Conservation (phyloP, 2,329 filamentous ascomycete species). For the Myriosclerotinia curreyana region DNA sequence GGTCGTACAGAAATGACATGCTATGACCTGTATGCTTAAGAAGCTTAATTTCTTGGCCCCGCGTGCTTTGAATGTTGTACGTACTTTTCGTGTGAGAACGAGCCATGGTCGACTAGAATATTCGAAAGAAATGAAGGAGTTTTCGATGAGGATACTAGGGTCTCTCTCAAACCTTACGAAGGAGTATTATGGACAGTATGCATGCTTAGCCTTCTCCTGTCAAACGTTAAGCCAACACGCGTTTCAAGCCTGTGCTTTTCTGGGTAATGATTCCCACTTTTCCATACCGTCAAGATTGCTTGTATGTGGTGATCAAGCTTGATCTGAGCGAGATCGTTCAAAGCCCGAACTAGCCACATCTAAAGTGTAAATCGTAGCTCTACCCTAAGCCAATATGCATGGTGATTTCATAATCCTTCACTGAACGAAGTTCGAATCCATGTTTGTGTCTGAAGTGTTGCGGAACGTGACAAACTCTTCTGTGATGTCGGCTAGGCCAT, state of each 20-base stretch:
- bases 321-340: background rate
- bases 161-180: constrained; percentile 17
- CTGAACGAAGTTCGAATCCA: background rate
- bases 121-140: constrained; percentile 20
- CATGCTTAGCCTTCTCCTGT: constrained; percentile 21
- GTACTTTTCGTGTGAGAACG: constrained; percentile 6
- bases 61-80: background rate
- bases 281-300: background rate
- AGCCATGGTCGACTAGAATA: background rate
- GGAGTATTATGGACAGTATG: constrained; percentile 15
- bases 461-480: background rate
- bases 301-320: background rate
- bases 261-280: constrained; percentile 1
- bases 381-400: constrained; percentile 3
- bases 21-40: background rate
- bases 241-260: constrained; percentile 24
- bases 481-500: background rate
- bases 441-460: background rate
- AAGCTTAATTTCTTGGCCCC: background rate
- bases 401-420: constrained; percentile 8
- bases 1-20: constrained; percentile 27
- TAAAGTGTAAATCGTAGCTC: background rate
- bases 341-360: background rate
- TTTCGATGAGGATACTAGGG: constrained; percentile 17
- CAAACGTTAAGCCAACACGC: constrained; percentile 33